Conservation (phyloP, 1,139 yeast species). For the Lodderomyces beijingensis region DNA sequence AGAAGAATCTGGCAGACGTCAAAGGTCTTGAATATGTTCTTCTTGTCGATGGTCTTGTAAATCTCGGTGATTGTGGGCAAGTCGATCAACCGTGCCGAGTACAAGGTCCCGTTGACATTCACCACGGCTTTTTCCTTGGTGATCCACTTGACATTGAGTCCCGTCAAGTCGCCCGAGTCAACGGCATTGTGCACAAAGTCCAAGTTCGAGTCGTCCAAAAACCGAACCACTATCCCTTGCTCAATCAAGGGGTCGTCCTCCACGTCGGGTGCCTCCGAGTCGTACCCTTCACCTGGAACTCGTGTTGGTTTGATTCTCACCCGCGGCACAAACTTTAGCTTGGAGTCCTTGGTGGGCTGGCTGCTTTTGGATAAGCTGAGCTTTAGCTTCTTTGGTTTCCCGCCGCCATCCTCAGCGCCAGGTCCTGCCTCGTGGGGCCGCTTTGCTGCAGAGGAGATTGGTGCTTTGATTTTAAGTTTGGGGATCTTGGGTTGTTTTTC, state of each 20-base stretch:
- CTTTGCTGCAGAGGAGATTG: constrained; percentile 14
- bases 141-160: constrained; percentile 74
- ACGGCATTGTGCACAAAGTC: constrained; percentile 77
- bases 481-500: constrained; percentile 17
- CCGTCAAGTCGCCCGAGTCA: constrained; percentile 75
- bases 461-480: constrained; percentile 27
- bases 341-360: constrained; percentile 13
- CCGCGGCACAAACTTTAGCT: constrained; percentile 42
- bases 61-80: constrained; percentile 87
- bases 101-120: constrained; percentile 50
- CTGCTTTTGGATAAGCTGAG: constrained; percentile 16
- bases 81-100: constrained; percentile 84
- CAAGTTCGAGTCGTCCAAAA: constrained; percentile 72
- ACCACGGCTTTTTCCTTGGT: constrained; percentile 75
- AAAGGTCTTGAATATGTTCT: constrained; percentile 80
- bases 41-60: constrained; percentile 84
- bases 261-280: constrained; percentile 92
- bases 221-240: constrained; percentile 76
- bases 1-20: constrained; percentile 85
- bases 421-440: constrained; percentile 7
- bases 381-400: constrained; percentile 20
- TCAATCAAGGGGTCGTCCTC: constrained; percentile 94
- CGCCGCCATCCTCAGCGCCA: constrained; percentile 7
- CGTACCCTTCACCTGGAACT: constrained; percentile 93
- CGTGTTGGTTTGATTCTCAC: constrained; percentile 80